Base-by-base conservation (phyloP, 371 early-diverging fungal genomes). In the Globomyces sp. region DNA sequence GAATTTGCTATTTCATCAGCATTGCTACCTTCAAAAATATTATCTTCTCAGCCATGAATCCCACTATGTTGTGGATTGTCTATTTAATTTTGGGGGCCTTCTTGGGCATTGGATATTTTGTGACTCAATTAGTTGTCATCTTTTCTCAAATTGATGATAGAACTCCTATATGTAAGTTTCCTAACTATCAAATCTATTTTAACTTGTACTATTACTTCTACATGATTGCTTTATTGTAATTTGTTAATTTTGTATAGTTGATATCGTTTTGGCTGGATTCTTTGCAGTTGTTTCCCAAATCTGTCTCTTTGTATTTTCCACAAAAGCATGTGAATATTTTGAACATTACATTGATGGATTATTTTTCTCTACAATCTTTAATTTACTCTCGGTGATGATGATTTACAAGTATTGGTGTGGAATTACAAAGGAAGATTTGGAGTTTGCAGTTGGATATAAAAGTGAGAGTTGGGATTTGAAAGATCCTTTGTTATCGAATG, bases 381-480 rank as follows among this genome's bases (percentile, higher is more conserved):
- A 90, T n/a, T 78, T 98, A 62, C 77, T 98, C 67, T 87, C 90
- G 36, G 95, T 98, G 52, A 96, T 98, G 98, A 97, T 98, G 96
- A 92, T 96, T 5, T 98, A 96, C 86, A 98, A 98, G 81, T 98
- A 92, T 83, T 98, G 98, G 98, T 96, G 96, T 76, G 90, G 90
- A n/a, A 96, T 98, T 72, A 96, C 98, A 46, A 95, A 95, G 79
- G 98, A 98, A 75, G 98, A 96, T 74, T 80, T 96, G 44, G 98
- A 98, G 81, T 98, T 96, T 76, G 88, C 90, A 36, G 96, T 98
- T 40, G 93, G 92, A 48, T 87, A 90, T 36, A 93, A 91, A 74
- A 82, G 73, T 65, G 91, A 92, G 66, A 87, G 90, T 1, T 96
- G 97, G 97, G 95, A 96, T 80, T 88, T 92, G 68, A 91, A 92